Base-by-base conservation (phyloP, 1,284 basidiomycete species). In the Cryptococcus sp. region DNA sequence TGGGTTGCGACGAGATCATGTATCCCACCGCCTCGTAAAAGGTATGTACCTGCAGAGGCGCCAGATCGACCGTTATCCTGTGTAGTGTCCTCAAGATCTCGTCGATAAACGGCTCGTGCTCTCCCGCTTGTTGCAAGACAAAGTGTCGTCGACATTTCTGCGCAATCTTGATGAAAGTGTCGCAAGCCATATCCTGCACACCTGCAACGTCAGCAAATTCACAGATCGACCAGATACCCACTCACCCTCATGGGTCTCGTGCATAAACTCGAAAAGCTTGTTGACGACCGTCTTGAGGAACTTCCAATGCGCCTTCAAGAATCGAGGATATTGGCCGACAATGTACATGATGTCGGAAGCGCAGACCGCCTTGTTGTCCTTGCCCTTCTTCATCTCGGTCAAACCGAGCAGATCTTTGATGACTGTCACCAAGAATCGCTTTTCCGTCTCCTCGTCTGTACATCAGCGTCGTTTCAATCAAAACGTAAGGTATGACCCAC, bases 281-380 rank as follows among this genome's bases (percentile, higher is more conserved):
- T 98, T 98, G 58, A 98, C 95, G 43, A 99, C 95, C 3, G 95
- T 98, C 79, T 99, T 99, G 70, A 99, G 77, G 82, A 99, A 99
- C 77, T 97, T 98, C 95, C 95, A 99, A 72, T 99, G 95, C 21
- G 95, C 95, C 73, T 98, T 98, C 66, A 99, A 83, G 84, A 98
- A 99, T 28, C 95, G 84, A 44, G 95, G 95, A 69, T 99, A 99
- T 75, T 99, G 95, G 45, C 95, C 95, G 61, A 99, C 95, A 65
- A 98, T 99, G 75, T 99, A 99, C 95, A 99, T 99, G 77, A 99
- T 99, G 71, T 98, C 92, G 35, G 94, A 97, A 2, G 95, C 95
- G 54, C 98, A 95, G 53, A 98, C 93, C 1, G 95, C 95, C 74
- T 99, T 99, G 81, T 99, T 98, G 77, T 99, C 95, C 75, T 98